phyloP scores from a whole-genome alignment of 2,329 filamentous ascomycete species.

The Beauveria medogensis region DNA sequence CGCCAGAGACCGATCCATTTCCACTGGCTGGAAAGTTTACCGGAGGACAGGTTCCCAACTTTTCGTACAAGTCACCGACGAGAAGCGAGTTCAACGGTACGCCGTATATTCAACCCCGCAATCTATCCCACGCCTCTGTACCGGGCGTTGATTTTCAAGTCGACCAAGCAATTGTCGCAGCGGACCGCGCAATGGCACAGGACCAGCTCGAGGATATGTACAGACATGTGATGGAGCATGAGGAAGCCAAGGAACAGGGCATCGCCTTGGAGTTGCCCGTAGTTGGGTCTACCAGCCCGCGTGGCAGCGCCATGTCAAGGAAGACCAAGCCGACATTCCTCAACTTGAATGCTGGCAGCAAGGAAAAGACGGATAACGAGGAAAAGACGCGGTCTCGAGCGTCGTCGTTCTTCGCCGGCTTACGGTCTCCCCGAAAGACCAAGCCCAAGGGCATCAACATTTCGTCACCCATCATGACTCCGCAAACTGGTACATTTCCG shows the following conservation, averaged over 20 bases:
- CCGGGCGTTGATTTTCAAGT: constrained; percentile 62
- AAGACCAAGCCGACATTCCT: constrained; percentile 44
- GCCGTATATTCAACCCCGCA: constrained; percentile 14
- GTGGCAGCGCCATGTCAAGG: constrained; percentile 28
- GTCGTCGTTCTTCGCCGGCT: constrained; percentile 52
- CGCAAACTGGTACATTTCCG: constrained; percentile 52
- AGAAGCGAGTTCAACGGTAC: constrained; percentile 25
- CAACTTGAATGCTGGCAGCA: constrained; percentile 35
- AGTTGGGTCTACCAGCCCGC: constrained; percentile 18
- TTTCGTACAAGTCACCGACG: constrained; percentile 41
- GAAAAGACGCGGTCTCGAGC: constrained; percentile 48
- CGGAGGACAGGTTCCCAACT: constrained; percentile 35
- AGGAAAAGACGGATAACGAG: constrained; percentile 40
- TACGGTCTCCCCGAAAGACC: constrained; percentile 52
- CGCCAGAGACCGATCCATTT: constrained; percentile 16
- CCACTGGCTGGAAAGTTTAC: constrained; percentile 4
- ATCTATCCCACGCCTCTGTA: constrained; percentile 37
- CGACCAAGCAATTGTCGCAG: constrained; percentile 66
- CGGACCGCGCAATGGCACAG: constrained; percentile 67
- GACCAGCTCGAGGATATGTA: constrained; percentile 86
- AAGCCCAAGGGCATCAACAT: constrained; percentile 47
- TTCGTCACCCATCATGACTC: constrained; percentile 58
- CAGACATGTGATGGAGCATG: constrained; percentile 84
- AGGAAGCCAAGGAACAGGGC: constrained; percentile 56
- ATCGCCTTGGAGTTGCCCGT: constrained; percentile 37